These are phyloP conservation scores for Leishmania major DNA, from an alignment of 208 protist genomes.

Conservation along the genomic window DNA sequence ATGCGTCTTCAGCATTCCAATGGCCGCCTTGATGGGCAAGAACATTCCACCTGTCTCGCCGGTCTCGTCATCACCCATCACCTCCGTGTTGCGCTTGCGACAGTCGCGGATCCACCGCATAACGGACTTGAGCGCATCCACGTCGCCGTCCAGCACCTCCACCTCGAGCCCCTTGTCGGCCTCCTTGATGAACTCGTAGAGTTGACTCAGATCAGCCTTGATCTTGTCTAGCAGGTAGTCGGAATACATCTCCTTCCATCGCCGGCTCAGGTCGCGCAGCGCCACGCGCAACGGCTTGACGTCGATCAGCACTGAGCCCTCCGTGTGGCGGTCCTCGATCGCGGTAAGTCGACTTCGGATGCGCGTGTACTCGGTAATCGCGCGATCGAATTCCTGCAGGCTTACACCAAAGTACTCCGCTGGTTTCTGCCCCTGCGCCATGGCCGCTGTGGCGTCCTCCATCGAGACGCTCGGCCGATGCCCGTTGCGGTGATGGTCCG, in stretches of 20 bases:
- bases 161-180: slow-evolving; percentile 92
- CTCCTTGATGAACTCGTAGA: slow-evolving; percentile 93
- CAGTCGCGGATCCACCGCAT: slow-evolving; percentile 94
- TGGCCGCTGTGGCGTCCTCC: slow-evolving; percentile 38
- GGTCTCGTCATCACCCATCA: slow-evolving; percentile 86
- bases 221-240: slow-evolving; percentile 94
- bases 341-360: slow-evolving; percentile 78
- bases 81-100: slow-evolving; percentile 83
- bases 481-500: slow-evolving; percentile 31
- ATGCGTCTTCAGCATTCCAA: slow-evolving; percentile 92
- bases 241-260: slow-evolving; percentile 96
- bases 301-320: slow-evolving; percentile 95
- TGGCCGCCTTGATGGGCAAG: slow-evolving; percentile 87
- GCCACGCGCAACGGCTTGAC: slow-evolving; percentile 95
- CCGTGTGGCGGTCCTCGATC: slow-evolving; percentile 89
- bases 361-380: slow-evolving; percentile 94
- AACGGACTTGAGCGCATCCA: slow-evolving; percentile 91
- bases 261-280: slow-evolving; percentile 90
- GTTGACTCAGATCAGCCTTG: slow-evolving; percentile 73
- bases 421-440: slow-evolving; percentile 36
- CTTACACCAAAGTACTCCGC: slow-evolving; percentile 90
- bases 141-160: slow-evolving; percentile 90
- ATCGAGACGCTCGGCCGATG: slow-evolving; percentile 47
- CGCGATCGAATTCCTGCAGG: slow-evolving; percentile 93
- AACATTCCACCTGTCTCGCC: slow-evolving; percentile 91